A percentile compares a stretch with the other conserved stretches of the same genome.
Conservation (phyloP, 371 early-diverging fungal genomes). For the Apophysomyces trapeziformis region DNA sequence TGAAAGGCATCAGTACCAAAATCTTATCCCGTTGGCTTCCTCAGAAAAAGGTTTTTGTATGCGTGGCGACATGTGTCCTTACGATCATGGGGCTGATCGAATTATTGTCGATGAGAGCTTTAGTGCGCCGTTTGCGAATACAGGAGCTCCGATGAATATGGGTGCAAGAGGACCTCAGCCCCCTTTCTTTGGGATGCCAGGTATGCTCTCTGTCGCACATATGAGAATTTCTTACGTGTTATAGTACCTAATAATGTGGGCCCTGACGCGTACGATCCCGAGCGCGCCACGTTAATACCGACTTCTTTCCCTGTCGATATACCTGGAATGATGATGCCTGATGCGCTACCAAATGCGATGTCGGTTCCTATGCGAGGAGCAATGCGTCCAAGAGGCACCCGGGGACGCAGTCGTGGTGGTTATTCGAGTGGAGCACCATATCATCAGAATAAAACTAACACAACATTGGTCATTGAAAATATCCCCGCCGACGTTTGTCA, state of each 20-base stretch:
- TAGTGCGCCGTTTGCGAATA: conserved; percentile 27
- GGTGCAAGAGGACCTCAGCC: conserved; percentile 17
- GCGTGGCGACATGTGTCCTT: conserved; percentile 79
- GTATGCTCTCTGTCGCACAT: background rate
- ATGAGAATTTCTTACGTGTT: background rate
- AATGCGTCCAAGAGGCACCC: conserved; percentile 35
- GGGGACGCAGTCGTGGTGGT: conserved; percentile 39
- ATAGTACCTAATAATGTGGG: conserved; percentile 11
- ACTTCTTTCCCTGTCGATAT: conserved; percentile 11
- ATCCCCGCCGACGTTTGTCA: conserved; percentile 72
- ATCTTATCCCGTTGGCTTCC: background rate
- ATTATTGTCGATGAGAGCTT: conserved; percentile 68
- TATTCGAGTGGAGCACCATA: conserved; percentile 22
- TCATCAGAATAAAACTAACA: conserved; percentile 39
- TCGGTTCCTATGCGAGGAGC: conserved; percentile 19
- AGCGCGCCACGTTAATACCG: conserved; percentile 40
- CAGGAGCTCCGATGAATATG: conserved; percentile 14
- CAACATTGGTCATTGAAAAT: conserved; percentile 73
- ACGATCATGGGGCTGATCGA: conserved; percentile 74
- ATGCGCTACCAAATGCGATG: conserved; percentile 16
- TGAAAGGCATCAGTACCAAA: background rate
- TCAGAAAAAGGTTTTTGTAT: conserved; percentile 72
- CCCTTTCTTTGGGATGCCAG: conserved; percentile 29
- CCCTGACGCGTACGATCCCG: conserved; percentile 56
- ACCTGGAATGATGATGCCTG: conserved; percentile 20